Evolutionary conservation across 116 monocot species (phyloP).

Genomic region (Cymodocea nodosa): DNA sequence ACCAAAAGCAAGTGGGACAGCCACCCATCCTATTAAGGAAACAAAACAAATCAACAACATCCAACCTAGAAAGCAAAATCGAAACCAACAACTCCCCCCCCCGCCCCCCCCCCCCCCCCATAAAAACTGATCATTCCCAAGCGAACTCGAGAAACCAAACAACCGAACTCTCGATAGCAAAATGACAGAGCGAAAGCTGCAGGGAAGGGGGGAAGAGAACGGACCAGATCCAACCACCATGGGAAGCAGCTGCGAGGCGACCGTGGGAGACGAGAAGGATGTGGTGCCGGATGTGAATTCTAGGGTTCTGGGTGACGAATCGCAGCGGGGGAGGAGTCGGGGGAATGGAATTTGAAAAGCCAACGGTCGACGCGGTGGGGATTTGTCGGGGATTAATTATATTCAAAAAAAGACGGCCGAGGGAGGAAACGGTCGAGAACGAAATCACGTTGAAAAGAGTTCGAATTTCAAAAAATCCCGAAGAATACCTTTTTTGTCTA

Average conservation of each 20-base stretch:
- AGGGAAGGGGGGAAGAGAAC: background rate
- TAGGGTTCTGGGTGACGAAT: background rate
- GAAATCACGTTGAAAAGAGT: no score
- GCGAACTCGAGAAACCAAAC: background rate
- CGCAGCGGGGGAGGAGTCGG: no score
- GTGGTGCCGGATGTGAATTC: background rate
- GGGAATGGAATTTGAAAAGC: no score
- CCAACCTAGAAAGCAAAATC: background rate
- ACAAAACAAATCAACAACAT: background rate
- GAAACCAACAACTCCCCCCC: background rate
- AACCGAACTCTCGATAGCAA: background rate
- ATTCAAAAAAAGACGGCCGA: no score
- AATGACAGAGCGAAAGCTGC: background rate
- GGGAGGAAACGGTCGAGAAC: no score
- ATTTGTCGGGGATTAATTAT: no score
- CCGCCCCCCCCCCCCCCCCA: background rate
- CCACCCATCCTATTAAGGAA: background rate
- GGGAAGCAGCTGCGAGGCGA: background rate
- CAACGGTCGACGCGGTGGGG: no score
- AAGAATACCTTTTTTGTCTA: no score
- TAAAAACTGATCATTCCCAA: background rate
- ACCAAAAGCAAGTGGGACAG: background rate
- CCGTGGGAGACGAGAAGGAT: background rate
- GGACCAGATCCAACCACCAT: background rate
- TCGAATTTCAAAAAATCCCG: no score